Evolutionary conservation across 179 eudicot genomes (phyloP), one percentile per base, ranked within the genome.

Genomic region (Heliamphora pulchella): DNA sequence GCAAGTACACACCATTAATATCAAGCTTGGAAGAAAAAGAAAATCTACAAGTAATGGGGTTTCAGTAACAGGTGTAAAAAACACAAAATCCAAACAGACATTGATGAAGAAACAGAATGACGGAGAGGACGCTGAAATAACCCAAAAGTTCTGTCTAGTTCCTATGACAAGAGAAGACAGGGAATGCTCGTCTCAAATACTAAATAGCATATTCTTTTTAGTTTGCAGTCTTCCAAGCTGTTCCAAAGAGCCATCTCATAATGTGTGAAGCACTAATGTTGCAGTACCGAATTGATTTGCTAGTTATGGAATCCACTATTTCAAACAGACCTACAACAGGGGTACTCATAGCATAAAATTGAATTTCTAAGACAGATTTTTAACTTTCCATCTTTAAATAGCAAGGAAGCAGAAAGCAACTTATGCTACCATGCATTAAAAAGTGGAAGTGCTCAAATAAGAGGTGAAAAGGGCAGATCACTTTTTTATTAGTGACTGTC

Each of bases 1-100:
- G 94, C 83, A 86, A 83, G 85, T 59, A 80, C 58, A 66, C n/a
- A 64, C 18, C 31, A 83, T 83, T 62, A 31, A 31, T 31, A 31
- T 31, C 39, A 31, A 31, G 39, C 39, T 31, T 31, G 39, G 39
- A 31, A 31, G 39, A 31, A 31, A 31, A 31, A 31, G 39, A 31
- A 31, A 31, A 31, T 31, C 39, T 31, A 31, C 39, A 31, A 31
- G 39, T 31, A 31, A 31, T 31, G 39, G 39, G 39, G 39, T 31
- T 31, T 31, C 39, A 31, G 39, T 31, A 31, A 31, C 39, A 31
- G 39, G 39, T 31, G 39, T 31, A 31, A 31, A 0, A 31, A 10
- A 55, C 58, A 11, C 11, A 10, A 55, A 55, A 55, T 55, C 11
- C 58, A 8, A 55, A 55, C 2, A 8, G 11, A 55, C 13, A 55